Evolutionary conservation across 1,139 yeast genomes (phyloP), one percentile per base, ranked within the genome.

Genomic region (Lodderomyces metapsilosis): DNA sequence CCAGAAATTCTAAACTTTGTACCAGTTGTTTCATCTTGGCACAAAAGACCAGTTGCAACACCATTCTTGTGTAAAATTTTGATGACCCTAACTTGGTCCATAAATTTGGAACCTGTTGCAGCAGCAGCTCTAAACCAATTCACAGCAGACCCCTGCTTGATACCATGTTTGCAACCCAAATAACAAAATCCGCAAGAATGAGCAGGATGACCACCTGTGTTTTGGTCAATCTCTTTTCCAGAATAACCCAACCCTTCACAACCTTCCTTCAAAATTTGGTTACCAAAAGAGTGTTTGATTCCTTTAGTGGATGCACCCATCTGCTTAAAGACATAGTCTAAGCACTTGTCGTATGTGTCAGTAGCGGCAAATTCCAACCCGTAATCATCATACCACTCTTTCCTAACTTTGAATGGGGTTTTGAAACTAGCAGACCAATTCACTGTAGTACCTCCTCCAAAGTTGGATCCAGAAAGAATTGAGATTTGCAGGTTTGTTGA

Each of bases 381-480:
- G 42, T 58, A 62, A 18, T 71, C 65, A 40, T 71, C 69, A 36
- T 68, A 75, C 82, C 82, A 79, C 51, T 79, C 82, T 40, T 69
- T 64, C 41, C 84, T 69, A 5, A 79, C 78, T 45, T 66, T 68
- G 52, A 72, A 75, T 1, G 81, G 80, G 0, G 84, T 75, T 42
- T 64, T 69, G 44, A 79, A 54, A 48, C 76, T 66, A 10, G 84
- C 83, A 11, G 78, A 71, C 84, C 84, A 79, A 56, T 79, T 79
- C 37, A 79, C 74, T 4, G 84, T 77, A 5, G 80, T 64, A 3
- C 84, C 84, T 10, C 84, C 84, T 7, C 84, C 84, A 47, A 79
- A 73, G 1, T 79, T 76, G 1, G 80, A 52, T 2, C 84, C 84
- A 0, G 84, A 82, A 39, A 78, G 56, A 3, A 77, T 49, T 18